Base-by-base conservation (phyloP, 2,329 filamentous ascomycete species). In the Lasiodiplodia hormozganensis region DNA sequence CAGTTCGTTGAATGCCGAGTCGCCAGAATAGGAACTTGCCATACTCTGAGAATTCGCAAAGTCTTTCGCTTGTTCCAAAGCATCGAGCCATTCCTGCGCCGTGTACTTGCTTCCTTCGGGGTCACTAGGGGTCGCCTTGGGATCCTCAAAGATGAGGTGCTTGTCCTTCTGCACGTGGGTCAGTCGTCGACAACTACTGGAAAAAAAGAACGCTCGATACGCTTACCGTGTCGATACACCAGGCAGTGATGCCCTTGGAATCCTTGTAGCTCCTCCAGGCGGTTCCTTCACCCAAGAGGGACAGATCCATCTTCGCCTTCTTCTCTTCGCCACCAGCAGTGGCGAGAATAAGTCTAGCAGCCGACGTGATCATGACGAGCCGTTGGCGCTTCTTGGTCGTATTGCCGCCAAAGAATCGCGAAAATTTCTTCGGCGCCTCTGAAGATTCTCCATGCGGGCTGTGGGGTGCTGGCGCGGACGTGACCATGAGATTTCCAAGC, bases 291-390 rank as follows among this genome's bases (percentile, higher is more conserved):
- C 87, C 86, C 23, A 97, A 83, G 31, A 99, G 85, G n/a, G 92
- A 93, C 43, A 99, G 88, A 73, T 99, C 96, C 74, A 93, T 87
- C 78, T 99, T 99, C 25, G 93, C 88, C 79, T 96, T 94, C 82
- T 99, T 99, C 77, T 98, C 95, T 71, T 97, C 96, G 0, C 95
- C 96, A 7, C 95, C 94, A 28, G 94, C 91, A 5, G 96, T 92
- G 14, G 93, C 95, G 75, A 99, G 86, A 58, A 99, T 90, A 65
- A 99, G 91, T 53, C 96, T 90, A 18, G 92, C 96, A 73, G 92
- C 93, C 0, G 93, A 96, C 2, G 96, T 99, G 66, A 99, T 89
- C 90, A 99, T 94, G 7, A 99, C 96, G 66, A 99, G 84, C 57
- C 96, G 88, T 77, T 97, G 94, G 71, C 94, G 87, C 81, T 97